These are phyloP conservation scores for Monosporascus ibericus DNA, from an alignment of 2,329 filamentous ascomycete species.

Conservation along the genomic window DNA sequence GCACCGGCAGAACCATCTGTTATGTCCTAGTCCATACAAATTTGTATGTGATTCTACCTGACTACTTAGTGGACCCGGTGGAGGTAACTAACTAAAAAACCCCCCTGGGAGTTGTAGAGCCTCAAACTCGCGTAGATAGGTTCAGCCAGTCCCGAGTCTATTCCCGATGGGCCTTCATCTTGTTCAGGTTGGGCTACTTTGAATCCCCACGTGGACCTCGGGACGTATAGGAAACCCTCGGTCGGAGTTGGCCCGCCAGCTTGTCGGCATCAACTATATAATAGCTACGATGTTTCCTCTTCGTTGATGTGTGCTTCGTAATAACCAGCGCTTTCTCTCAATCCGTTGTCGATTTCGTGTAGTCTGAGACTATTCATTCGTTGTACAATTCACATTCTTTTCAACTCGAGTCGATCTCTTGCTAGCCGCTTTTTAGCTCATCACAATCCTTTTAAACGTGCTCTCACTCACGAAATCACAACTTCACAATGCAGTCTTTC, in stretches of 20 bases:
- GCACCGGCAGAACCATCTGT: too few species aligned
- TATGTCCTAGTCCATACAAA: too few species aligned
- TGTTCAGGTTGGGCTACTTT: too few species aligned
- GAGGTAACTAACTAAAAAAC: too few species aligned
- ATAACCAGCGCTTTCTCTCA: neutral
- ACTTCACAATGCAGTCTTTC: constrained; percentile 11
- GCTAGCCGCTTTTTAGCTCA: neutral
- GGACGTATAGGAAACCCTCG: neutral
- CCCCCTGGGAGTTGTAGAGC: too few species aligned
- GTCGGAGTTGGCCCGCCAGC: neutral
- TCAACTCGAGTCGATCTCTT: neutral
- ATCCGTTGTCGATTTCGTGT: neutral
- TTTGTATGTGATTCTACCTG: too few species aligned
- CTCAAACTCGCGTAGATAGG: too few species aligned
- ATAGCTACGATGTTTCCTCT: neutral
- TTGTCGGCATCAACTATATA: neutral
- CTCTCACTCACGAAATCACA: neutral
- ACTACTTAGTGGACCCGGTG: too few species aligned
- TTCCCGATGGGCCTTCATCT: too few species aligned
- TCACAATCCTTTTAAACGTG: neutral
- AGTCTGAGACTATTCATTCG: neutral
- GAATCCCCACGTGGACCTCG: neutral
- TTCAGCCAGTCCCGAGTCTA: too few species aligned
- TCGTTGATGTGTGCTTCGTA: neutral
- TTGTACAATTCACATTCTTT: neutral